Conservation (phyloP, 2,329 filamentous ascomycete genomes). For the Hypoxylon sp. region DNA sequence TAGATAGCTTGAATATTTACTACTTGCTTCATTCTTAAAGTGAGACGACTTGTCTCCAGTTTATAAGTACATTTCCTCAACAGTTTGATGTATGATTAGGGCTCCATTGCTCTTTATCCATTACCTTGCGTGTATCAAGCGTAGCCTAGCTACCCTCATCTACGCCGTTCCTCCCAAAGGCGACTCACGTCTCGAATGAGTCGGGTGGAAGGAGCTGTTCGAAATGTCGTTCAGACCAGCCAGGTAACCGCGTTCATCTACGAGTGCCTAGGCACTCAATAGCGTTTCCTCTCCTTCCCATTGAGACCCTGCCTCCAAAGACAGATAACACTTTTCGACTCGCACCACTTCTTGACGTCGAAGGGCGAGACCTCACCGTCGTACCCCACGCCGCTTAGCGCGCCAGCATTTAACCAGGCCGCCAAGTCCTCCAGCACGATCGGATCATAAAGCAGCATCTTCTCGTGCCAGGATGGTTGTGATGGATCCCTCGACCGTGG, state of each 20-base stretch:
- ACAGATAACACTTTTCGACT: constrained; percentile 88
- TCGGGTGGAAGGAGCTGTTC: not conserved
- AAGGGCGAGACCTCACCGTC: constrained; percentile 74
- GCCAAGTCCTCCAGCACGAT: constrained; percentile 90
- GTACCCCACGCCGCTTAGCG: constrained; percentile 73
- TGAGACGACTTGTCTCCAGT: not conserved
- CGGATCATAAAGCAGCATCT: constrained; percentile 93
- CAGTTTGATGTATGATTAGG: not conserved
- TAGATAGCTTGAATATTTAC: not conserved
- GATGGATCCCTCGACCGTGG: constrained; percentile 65
- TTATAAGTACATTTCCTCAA: not conserved
- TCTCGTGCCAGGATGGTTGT: constrained; percentile 85
- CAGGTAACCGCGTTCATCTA: not conserved
- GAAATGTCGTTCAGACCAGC: not conserved
- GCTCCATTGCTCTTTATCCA: constrained; percentile 3
- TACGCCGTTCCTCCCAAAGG: not conserved
- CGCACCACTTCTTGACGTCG: constrained; percentile 91
- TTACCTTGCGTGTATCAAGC: not conserved
- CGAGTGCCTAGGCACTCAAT: constrained; percentile 48
- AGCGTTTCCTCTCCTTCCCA: constrained; percentile 69
- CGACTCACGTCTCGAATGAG: not conserved
- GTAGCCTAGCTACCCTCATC: not conserved
- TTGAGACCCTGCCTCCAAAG: constrained; percentile 73
- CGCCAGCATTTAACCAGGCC: constrained; percentile 83
- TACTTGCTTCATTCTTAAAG: not conserved